These are phyloP conservation scores for Aspergillus piperis DNA, from an alignment of 2,329 filamentous ascomycete genomes.

Conservation along the genomic window DNA sequence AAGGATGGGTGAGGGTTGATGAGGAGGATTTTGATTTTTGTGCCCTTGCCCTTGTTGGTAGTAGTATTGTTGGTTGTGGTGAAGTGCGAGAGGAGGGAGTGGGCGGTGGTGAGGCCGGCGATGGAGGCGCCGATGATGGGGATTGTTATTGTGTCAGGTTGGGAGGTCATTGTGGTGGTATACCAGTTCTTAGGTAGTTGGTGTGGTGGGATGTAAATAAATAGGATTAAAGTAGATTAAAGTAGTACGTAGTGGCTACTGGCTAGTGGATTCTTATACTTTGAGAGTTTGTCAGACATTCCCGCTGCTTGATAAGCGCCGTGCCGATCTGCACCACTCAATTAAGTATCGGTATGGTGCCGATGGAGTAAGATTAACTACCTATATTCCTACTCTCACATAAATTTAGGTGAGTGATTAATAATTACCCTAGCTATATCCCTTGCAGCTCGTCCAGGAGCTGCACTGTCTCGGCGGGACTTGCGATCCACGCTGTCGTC, in stretches of 20 bases:
- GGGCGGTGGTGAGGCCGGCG: slow-evolving; percentile 38
- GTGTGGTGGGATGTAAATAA: not conserved
- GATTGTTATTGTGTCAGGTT: not conserved
- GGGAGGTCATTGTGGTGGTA: too few species aligned
- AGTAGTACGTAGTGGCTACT: not conserved
- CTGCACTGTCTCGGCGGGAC: slow-evolving; percentile 83
- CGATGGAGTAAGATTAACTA: too few species aligned
- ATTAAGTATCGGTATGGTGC: too few species aligned
- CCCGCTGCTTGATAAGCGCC: not conserved
- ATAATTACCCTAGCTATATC: too few species aligned
- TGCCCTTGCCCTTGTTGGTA: slow-evolving; percentile 5
- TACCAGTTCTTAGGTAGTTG: too few species aligned
- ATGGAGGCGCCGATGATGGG: slow-evolving; percentile 35
- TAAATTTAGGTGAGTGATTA: too few species aligned
- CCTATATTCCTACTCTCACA: not conserved
- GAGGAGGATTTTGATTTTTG: slow-evolving; percentile 51
- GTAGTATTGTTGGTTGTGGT: not conserved
- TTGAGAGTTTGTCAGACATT: not conserved
- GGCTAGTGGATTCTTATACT: not conserved
- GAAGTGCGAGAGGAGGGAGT: slow-evolving; percentile 39
- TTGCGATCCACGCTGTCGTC: slow-evolving; percentile 97
- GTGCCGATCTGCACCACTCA: too few species aligned
- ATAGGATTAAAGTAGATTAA: not conserved
- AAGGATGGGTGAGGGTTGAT: slow-evolving; percentile 56
- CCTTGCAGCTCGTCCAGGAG: slow-evolving; percentile 78